Percentiles rank a stretch among this genome's conserved stretches.
These are phyloP conservation scores for Sugiyamaella valdiviana DNA, from an alignment of 805 yeast genomes.

Conservation along the genomic window DNA sequence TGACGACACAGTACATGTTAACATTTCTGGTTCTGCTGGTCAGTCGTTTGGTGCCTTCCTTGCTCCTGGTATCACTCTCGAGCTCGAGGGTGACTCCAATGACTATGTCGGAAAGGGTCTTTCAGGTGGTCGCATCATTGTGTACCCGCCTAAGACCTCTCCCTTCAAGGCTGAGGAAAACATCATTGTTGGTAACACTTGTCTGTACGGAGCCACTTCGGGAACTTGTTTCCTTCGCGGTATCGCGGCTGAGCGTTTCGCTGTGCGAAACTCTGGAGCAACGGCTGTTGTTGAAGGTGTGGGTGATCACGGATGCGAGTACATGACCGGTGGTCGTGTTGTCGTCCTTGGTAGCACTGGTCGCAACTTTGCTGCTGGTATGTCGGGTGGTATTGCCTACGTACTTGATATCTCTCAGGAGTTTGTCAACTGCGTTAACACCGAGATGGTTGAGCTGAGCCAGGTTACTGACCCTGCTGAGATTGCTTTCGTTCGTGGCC, in stretches of 20 bases:
- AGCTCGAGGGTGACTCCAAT: constrained; percentile 94
- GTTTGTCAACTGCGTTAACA: constrained; percentile 72
- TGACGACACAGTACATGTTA: constrained; percentile 91
- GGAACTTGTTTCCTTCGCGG: constrained; percentile 94
- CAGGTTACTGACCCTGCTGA: constrained; percentile 79
- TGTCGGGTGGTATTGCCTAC: constrained; percentile 98
- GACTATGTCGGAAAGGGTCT: constrained; percentile 97
- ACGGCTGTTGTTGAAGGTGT: constrained; percentile 93
- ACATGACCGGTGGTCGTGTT: constrained; percentile 99
- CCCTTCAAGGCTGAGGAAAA: constrained; percentile 91
- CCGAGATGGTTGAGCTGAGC: constrained; percentile 73
- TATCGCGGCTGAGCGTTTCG: constrained; percentile 97
- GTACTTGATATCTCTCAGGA: constrained; percentile 94
- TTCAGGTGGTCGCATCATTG: constrained; percentile 89
- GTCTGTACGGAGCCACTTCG: constrained; percentile 95
- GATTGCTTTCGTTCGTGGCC: constrained; percentile 87
- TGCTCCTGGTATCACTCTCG: constrained; percentile 92
- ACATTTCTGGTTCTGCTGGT: constrained; percentile 90
- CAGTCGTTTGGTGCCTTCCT: constrained; percentile 98
- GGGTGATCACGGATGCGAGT: constrained; percentile 98
- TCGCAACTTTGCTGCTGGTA: constrained; percentile 92
- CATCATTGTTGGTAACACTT: constrained; percentile 93
- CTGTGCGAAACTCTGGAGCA: constrained; percentile 98
- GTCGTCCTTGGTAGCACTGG: constrained; percentile 89
- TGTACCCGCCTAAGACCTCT: constrained; percentile 84